Evolutionary conservation across 2,329 filamentous ascomycete species (phyloP), one percentile per base, ranked within the genome.

Genomic region (Colletotrichum spaethianum): DNA sequence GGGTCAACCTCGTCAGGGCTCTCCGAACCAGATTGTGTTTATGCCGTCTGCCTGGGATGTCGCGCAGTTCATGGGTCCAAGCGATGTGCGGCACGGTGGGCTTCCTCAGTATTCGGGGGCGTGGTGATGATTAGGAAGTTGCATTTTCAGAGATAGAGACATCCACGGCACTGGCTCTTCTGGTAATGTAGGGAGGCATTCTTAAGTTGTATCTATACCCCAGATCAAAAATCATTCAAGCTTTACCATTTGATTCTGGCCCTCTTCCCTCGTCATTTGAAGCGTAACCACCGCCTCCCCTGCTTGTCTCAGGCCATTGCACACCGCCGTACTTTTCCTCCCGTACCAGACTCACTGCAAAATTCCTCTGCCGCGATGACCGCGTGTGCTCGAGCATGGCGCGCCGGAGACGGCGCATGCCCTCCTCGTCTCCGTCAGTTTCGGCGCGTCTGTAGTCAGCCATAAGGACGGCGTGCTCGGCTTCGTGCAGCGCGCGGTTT

Each of bases 401-500:
- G 4, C 75, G 59, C 53, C 77, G 77, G 8, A 77, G 56, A 11
- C 68, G 69, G 48, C 55, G 63, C 78, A 81, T 80, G 50, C 55
- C 63, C 28, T 72, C 50, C n/a, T 69, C 26, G 44, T 80, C 73
- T 11, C 76, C 78, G 8, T 18, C 48, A 18, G 62, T 70, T 63
- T 76, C 79, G 40, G 80, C 79, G 28, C 63, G 53, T 16, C 78
- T 73, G 69, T 81, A 78, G 18, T 69, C 70, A 31, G 42, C 59
- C 74, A 80, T 77, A 40, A 82, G 69, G 56, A 69, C 68, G 14
- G 73, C 73, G 38, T 78, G 78, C 4, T 77, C 70, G n/a, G 61
- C 67, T 53, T 81, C 78, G 56, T 80, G 77, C 28, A 77, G 66
- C 12, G 76, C 67, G 71, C 76, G 76, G 23, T 79, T 77, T 46